Evolutionary conservation across 2,329 filamentous ascomycete genomes (phyloP), one percentile per base, ranked within the genome.

Genomic region (Chalara sp.): DNA sequence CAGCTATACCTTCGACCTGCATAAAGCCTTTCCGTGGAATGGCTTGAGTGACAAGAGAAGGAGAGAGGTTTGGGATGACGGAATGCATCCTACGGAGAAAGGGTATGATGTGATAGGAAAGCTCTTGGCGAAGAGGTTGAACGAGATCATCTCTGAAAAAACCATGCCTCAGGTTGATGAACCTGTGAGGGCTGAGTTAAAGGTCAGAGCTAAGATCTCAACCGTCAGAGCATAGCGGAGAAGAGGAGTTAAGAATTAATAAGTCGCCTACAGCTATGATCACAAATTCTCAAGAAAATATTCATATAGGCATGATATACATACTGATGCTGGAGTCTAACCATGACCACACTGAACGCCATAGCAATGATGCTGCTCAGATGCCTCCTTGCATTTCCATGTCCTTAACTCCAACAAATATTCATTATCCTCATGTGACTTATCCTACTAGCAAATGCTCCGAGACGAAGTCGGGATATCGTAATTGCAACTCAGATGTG

Each of bases 401-500:
- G 8, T 11, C 43, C 8, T 29, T 45, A 11, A 11, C 43, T 32
- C 30, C 30, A 11, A 21, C 21, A 2, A 21, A 21, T 21, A 21
- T 21, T 21, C 21, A 21, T 3, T 21, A 21, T 21, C 21, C 21
- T 21, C 21, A 21, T 21, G 21, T 21, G 21, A 21, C 21, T 21
- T 21, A 21, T 13, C 32, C 40, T 6, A 70, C 71, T 37, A 74
- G 71, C 49, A 82, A 63, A 64, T 80, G 73, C 10, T 70, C 71
- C 28, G 76, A 74, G 42, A 82, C 79, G 59, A 82, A 82, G 33
- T 79, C 75, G 76, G 93, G 90, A 67, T 92, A 89, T 64, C 88
- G 81, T 57, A 81, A 81, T 67, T 93, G 86, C 58, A 97, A 76
- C 58, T 85, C 79, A 42, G 88, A 89, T 12, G 89, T 88, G 54